Evolutionary conservation across 495 filamentous ascomycete species (phyloP).

Genomic region (Articulospora tetracladia): DNA sequence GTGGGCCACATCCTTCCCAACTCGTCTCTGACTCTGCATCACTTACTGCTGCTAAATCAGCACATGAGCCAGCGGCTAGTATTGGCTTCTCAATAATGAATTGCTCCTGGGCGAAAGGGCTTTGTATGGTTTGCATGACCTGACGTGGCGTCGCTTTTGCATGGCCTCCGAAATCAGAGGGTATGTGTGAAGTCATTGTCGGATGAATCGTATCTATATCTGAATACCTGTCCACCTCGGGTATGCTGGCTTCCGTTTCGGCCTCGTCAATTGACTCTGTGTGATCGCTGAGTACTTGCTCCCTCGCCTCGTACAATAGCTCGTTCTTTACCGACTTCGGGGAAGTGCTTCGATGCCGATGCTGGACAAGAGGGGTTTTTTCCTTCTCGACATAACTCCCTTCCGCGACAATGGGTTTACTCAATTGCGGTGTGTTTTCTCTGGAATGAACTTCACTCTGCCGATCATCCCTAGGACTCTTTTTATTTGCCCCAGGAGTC

Average conservation of each 20-base stretch:
- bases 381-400: neutral
- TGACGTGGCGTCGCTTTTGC: neutral
- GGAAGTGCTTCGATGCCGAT: neutral
- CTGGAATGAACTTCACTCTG: neutral
- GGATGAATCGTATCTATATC: neutral
- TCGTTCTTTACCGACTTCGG: neutral
- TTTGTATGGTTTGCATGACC: neutral
- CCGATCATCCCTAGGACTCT: neutral
- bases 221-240: too few relatives aligned
- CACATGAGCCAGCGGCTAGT: neutral
- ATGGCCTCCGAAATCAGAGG: neutral
- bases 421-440: neutral
- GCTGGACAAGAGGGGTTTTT: neutral
- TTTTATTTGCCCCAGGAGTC: neutral
- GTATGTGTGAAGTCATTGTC: neutral
- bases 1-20: constrained; percentile 9
- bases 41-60: neutral
- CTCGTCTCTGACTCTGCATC: constrained; percentile 8
- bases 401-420: neutral
- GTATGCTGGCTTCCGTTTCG: too few relatives aligned
- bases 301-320: neutral
- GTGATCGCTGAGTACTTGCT: neutral
- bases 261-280: neutral
- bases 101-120: neutral
- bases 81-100: neutral